Percentiles rank a stretch among this genome's conserved stretches.
Evolutionary conservation across 306 rosid genomes (phyloP).

Genomic region (Trifolium subterraneum): DNA sequence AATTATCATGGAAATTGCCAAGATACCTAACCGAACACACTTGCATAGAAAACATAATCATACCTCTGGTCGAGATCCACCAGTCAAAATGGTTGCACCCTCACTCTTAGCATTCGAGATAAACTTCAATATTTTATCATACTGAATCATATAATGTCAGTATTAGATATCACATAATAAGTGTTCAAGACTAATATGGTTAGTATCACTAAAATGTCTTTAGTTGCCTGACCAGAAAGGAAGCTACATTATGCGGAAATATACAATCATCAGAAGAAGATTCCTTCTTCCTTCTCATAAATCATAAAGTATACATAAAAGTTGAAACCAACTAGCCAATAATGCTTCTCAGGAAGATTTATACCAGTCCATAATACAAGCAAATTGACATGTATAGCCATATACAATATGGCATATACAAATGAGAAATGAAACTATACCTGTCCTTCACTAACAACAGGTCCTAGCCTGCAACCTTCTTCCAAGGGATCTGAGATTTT

Average conservation of each 20-base stretch:
- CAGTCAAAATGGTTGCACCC: conserved; percentile 87
- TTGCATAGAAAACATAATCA: conserved; percentile 38
- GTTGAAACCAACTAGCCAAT: conserved; percentile 13
- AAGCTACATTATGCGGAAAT: conserved; percentile 36
- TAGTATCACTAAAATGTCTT: conserved; percentile 15
- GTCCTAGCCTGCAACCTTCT: conserved; percentile 99
- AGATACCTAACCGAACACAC: conserved; percentile 8
- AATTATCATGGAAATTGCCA: conserved; percentile 22
- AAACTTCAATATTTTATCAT: conserved; percentile 82
- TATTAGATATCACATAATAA: conserved; percentile 47
- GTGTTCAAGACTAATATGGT: conserved; percentile 23
- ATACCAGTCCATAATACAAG: conserved; percentile 2
- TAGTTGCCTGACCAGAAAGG: conserved; percentile 3
- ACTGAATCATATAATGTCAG: conserved; percentile 58
- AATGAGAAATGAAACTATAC: conserved; percentile 48
- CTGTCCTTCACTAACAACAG: conserved; percentile 91
- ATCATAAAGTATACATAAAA: neutral
- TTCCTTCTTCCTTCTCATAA: conserved; percentile 12
- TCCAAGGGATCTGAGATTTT: conserved; percentile 94
- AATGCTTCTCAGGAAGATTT: conserved; percentile 7
- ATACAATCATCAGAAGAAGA: conserved; percentile 3
- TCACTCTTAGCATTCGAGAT: conserved; percentile 84
- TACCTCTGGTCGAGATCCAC: conserved; percentile 97
- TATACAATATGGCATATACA: no score
- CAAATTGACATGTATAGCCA: no score